Conservation (phyloP, 2,329 filamentous ascomycete genomes). For the Corniculantispora saksenae region DNA sequence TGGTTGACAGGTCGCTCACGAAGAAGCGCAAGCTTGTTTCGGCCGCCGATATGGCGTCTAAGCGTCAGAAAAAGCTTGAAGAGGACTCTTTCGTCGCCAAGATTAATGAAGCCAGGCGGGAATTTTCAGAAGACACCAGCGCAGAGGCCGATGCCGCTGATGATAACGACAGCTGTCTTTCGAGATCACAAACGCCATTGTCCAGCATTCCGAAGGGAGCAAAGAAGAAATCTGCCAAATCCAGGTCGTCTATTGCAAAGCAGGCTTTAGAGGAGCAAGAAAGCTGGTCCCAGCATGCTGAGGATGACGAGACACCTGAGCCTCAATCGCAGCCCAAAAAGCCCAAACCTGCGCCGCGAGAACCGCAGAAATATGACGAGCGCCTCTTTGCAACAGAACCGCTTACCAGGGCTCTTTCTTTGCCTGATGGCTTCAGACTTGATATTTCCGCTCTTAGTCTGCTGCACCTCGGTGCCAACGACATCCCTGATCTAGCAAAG, state of each 20-base stretch:
- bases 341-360: background rate
- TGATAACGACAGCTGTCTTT: conserved; percentile 48
- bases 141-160: conserved; percentile 49
- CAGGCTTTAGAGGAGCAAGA: conserved; percentile 70
- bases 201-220: conserved; percentile 32
- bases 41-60: conserved; percentile 68
- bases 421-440: conserved; percentile 48
- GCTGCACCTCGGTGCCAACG: conserved; percentile 45
- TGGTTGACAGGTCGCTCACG: conserved; percentile 55
- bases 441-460: conserved; percentile 48
- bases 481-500: conserved; percentile 50
- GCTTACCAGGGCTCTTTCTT: conserved; percentile 43
- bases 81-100: conserved; percentile 74
- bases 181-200: conserved; percentile 49
- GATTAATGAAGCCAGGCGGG: conserved; percentile 50
- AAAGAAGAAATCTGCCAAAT: conserved; percentile 56
- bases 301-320: conserved; percentile 36
- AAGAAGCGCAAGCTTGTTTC: conserved; percentile 74
- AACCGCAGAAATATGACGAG: conserved; percentile 45
- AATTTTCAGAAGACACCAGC: conserved; percentile 52
- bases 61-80: conserved; percentile 78
- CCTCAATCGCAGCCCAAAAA: conserved; percentile 31
- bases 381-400: conserved; percentile 52
- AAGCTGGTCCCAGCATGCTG: conserved; percentile 54
- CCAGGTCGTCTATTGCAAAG: conserved; percentile 78